These are phyloP conservation scores for Salinomyces thailandicus DNA, from an alignment of 2,329 filamentous ascomycete genomes.

Conservation along the genomic window DNA sequence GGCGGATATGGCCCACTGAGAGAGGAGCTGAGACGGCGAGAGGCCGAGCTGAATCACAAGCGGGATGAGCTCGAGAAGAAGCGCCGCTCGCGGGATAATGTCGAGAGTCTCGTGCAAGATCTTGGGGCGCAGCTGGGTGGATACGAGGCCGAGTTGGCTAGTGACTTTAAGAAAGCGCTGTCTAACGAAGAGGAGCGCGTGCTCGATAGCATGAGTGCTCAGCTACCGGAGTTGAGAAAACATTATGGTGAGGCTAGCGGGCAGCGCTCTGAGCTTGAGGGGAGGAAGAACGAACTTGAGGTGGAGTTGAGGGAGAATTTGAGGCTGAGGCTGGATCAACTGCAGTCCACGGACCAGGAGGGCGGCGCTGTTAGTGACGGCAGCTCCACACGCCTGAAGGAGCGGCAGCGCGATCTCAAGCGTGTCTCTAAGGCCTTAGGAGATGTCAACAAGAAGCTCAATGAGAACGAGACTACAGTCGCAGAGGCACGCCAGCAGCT, in stretches of 20 bases:
- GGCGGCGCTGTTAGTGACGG: conserved; percentile 33
- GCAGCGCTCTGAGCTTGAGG: conserved; percentile 65
- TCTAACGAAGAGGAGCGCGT: conserved; percentile 71
- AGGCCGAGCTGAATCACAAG: conserved; percentile 62
- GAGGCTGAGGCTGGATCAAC: conserved; percentile 73
- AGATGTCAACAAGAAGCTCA: conserved; percentile 56
- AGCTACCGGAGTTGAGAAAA: conserved; percentile 63
- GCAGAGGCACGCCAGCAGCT: conserved; percentile 49
- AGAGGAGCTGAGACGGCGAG: conserved; percentile 65
- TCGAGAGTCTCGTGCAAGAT: conserved; percentile 48
- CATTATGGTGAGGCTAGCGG: conserved; percentile 67
- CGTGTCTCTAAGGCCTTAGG: conserved; percentile 60
- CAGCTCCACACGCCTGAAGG: conserved; percentile 54
- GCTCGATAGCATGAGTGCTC: conserved; percentile 58
- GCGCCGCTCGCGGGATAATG: conserved; percentile 51
- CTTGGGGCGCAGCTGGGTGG: conserved; percentile 64
- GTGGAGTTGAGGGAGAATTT: conserved; percentile 83
- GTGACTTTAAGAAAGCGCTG: conserved; percentile 87
- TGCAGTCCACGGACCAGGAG: conserved; percentile 67
- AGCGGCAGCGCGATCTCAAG: conserved; percentile 70
- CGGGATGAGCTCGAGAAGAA: conserved; percentile 65
- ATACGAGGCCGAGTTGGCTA: conserved; percentile 68
- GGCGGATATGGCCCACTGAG: conserved; percentile 71
- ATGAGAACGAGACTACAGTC: conserved; percentile 63
- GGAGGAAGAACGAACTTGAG: conserved; percentile 72